These are phyloP conservation scores for Zangia roseola DNA, from an alignment of 768 basidiomycete species.

Conservation along the genomic window DNA sequence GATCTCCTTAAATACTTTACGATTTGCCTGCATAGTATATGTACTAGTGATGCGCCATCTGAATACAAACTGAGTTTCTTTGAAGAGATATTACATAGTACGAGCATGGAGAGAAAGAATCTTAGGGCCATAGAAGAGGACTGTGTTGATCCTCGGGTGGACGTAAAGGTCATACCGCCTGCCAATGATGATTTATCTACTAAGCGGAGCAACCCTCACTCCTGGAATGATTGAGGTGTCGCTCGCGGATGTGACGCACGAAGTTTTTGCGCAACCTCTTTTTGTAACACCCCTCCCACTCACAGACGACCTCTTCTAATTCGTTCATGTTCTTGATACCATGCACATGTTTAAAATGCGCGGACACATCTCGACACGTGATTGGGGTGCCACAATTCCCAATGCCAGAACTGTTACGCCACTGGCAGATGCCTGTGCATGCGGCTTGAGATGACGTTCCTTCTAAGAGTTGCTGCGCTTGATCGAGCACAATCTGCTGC, in stretches of 20 bases:
- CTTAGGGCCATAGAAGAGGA: too few relatives aligned
- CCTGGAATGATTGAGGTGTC: conserved; percentile 1
- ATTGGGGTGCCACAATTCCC: neutral
- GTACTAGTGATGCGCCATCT: too few relatives aligned
- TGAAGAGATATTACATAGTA: too few relatives aligned
- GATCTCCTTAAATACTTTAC: too few relatives aligned
- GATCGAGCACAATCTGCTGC: neutral
- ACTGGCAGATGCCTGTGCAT: too few relatives aligned
- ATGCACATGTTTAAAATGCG: neutral
- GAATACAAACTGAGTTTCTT: too few relatives aligned
- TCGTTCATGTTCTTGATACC: neutral
- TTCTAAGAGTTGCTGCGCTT: neutral
- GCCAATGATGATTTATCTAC: neutral
- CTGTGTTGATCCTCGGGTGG: too few relatives aligned
- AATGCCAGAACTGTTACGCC: neutral
- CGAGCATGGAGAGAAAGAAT: too few relatives aligned
- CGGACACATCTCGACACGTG: neutral
- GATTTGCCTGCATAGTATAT: too few relatives aligned
- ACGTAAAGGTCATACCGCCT: neutral
- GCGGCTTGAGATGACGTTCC: too few relatives aligned
- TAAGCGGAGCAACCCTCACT: neutral
- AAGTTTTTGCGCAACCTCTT: neutral
- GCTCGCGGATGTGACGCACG: neutral
- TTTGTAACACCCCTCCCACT: neutral
- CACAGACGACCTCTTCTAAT: neutral